Evolutionary conservation across 495 filamentous ascomycete genomes (phyloP), one percentile per base, ranked within the genome.

Genomic region (Xylaria bambusicola): DNA sequence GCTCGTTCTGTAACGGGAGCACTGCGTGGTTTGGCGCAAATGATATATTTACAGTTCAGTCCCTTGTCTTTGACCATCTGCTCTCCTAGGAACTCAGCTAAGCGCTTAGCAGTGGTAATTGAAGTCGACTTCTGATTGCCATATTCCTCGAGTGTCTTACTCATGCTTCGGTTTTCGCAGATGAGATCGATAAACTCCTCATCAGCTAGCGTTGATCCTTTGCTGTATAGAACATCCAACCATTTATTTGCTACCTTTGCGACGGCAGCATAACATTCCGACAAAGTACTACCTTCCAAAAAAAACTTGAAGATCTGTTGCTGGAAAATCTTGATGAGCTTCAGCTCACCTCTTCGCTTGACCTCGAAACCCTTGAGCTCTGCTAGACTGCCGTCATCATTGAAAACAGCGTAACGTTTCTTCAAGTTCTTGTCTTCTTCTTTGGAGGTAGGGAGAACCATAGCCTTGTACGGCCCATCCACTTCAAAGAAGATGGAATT

Each of bases 401-500:
- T 98, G 81, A 99, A 99, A 12, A 99, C 94, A 31, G 94, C 94
- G 69, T 99, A 99, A 68, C 94, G 85, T 73, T 99, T 99, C 78
- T 99, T 99, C 82, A 99, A 80, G 72, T 99, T 99, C 79, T 96
- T 98, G 76, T 97, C 91, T 73, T 97, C 94, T 71, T 99, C 94
- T 67, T 98, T 97, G 0, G 92, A 97, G 3, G 94, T 97, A 24
- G 94, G 94, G 42, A 99, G 73, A 48, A 99, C 88, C 94, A 99
- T 99, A 61, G 94, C 94, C 72, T 82, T 87, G 77, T 99, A 99
- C 0, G 94, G 94, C 3, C 94, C 94, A 67, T 99, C 94, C 26
- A 99, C 94, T 73, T 99, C 94, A 73, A 99, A 99, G 77, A 99
- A 98, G 69, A 99, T 99, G 23, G 93, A 91, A 73, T 99, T 99